phyloP scores from a whole-genome alignment of 1,284 basidiomycete species.

The Leccinum subrobustum region DNA sequence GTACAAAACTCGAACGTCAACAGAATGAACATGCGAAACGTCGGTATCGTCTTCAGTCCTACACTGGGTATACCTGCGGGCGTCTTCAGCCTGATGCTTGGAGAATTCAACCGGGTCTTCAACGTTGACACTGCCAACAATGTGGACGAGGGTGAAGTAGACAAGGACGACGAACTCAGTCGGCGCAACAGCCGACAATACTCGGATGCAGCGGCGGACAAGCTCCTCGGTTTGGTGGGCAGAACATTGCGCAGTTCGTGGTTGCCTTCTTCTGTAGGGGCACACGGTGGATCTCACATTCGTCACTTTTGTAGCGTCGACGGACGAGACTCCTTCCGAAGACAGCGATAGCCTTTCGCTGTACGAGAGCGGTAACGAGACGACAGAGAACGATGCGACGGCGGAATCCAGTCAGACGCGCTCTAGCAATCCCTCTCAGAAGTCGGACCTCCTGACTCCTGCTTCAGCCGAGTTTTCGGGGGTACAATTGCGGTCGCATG shows the following conservation, averaged over 20 bases:
- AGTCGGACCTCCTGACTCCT: conserved; percentile 22
- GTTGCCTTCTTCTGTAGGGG: conserved; percentile 8
- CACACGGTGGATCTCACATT: conserved; percentile 10
- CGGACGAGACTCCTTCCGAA: conserved; percentile 63
- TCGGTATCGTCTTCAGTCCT: conserved; percentile 97
- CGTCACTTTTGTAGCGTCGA: conserved; percentile 36
- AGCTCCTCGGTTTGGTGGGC: conserved; percentile 70
- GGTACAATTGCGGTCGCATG: conserved; percentile 41
- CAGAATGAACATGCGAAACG: conserved; percentile 99
- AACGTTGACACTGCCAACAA: conserved; percentile 59
- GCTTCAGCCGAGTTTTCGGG: conserved; percentile 16
- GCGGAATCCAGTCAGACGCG: conserved; percentile 48
- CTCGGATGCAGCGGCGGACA: conserved; percentile 74
- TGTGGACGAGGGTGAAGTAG: conserved; percentile 33
- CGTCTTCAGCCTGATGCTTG: conserved; percentile 90
- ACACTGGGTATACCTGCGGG: conserved; percentile 94
- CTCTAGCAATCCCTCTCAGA: conserved; percentile 39
- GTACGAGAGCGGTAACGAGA: conserved; percentile 71
- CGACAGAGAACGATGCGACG: conserved; percentile 58
- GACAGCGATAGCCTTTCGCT: conserved; percentile 66
- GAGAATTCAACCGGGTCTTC: conserved; percentile 88
- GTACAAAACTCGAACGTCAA: conserved; percentile 88
- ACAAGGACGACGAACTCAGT: conserved; percentile 40
- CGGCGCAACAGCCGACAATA: conserved; percentile 79
- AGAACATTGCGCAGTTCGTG: conserved; percentile 60